phyloP scores from a whole-genome alignment of 345 rosid species.

The Trapa bicornis region DNA sequence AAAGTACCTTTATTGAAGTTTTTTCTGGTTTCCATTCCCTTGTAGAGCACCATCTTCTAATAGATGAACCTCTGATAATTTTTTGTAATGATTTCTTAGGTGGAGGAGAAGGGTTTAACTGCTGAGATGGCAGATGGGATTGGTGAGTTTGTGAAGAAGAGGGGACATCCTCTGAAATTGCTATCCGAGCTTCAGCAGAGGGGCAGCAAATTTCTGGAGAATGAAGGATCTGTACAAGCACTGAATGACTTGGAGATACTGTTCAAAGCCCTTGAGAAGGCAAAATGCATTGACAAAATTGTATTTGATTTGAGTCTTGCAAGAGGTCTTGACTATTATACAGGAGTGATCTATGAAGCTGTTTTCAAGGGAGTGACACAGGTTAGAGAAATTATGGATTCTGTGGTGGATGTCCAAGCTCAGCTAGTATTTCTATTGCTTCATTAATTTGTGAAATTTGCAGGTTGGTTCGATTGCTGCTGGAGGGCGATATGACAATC shows the following conservation, averaged over 20 bases:
- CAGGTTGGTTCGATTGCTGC: constrained; percentile 97
- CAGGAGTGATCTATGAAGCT: constrained; percentile 90
- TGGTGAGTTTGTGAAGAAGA: constrained; percentile 66
- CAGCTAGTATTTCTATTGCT: not conserved
- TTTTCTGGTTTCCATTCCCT: not conserved
- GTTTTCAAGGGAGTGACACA: constrained; percentile 69
- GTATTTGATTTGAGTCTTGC: constrained; percentile 96
- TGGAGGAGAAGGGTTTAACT: constrained; percentile 78
- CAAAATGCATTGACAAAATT: constrained; percentile 62
- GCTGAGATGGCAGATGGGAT: constrained; percentile 64
- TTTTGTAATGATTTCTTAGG: constrained; percentile 20
- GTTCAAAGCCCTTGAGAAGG: constrained; percentile 72
- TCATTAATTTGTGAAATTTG: constrained; percentile 1
- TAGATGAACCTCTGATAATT: constrained; percentile 1
- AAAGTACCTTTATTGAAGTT: not conserved
- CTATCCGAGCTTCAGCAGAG: constrained; percentile 43
- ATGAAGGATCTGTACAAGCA: constrained; percentile 50
- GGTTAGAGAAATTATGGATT: constrained; percentile 26
- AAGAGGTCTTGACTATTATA: constrained; percentile 97
- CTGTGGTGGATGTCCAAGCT: not conserved
- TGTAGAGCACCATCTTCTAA: not conserved
- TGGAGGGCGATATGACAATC: constrained; percentile 89
- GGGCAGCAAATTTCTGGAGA: constrained; percentile 46
- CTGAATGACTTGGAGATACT: constrained; percentile 60
- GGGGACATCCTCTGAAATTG: constrained; percentile 57